Evolutionary conservation across 352 stramenopile genomes (phyloP).

Genomic region (Pythium dissimile): DNA sequence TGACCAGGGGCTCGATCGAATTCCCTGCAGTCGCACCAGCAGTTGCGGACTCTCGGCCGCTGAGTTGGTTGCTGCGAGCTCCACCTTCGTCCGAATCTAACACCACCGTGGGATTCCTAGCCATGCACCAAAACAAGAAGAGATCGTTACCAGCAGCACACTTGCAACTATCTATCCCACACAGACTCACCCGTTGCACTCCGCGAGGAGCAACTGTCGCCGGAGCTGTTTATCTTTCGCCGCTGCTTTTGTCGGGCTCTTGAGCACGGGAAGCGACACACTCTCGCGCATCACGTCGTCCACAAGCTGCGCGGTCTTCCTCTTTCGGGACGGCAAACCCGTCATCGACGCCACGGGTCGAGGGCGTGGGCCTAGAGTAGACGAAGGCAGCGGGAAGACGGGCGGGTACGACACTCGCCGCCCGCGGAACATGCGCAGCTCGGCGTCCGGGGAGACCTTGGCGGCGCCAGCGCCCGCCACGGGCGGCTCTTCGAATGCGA

Average conservation of each 20-base stretch:
- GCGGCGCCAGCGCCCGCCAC: conserved; percentile 44
- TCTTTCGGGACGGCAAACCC: conserved; percentile 6
- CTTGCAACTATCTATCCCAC: neutral
- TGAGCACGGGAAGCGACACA: conserved; percentile 34
- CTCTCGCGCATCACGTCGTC: conserved; percentile 22
- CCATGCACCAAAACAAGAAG: neutral
- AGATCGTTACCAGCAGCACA: neutral
- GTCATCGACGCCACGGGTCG: conserved; percentile 1
- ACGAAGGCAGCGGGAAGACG: conserved; percentile 3
- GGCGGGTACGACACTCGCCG: conserved; percentile 18
- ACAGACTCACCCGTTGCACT: conserved; percentile 34
- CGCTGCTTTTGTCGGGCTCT: conserved; percentile 5
- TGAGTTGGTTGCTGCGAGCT: conserved; percentile 37
- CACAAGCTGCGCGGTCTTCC: conserved; percentile 11
- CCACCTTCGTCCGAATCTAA: neutral
- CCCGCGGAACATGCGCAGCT: conserved; percentile 55
- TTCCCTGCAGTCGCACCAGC: neutral
- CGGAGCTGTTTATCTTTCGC: conserved; percentile 37
- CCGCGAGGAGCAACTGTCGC: conserved; percentile 36
- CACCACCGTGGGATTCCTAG: neutral
- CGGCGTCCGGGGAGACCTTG: conserved; percentile 34
- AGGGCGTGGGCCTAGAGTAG: neutral
- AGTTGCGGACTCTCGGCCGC: conserved; percentile 17
- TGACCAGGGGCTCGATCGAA: neutral
- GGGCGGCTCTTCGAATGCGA: conserved; percentile 25